These are phyloP conservation scores for Erythrobasidium yunnanense DNA, from an alignment of 768 basidiomycete genomes.

Conservation along the genomic window DNA sequence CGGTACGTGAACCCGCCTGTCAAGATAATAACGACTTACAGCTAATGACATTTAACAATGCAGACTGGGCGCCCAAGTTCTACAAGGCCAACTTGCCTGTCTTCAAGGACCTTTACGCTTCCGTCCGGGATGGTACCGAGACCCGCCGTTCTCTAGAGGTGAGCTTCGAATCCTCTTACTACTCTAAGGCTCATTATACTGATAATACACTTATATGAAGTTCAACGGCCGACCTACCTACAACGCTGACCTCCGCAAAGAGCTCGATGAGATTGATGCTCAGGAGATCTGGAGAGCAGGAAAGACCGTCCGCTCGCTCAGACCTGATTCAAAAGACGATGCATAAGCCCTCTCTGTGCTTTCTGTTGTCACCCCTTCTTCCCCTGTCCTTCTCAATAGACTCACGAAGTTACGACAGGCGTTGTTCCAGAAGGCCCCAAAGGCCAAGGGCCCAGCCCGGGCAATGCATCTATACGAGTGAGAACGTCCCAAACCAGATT, in stretches of 20 bases:
- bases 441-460: no score
- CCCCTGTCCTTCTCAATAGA: background rate
- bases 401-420: no score
- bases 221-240: slow-evolving; percentile 89
- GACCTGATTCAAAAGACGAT: slow-evolving; percentile 21
- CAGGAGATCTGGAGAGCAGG: slow-evolving; percentile 99
- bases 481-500: no score
- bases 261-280: slow-evolving; percentile 85
- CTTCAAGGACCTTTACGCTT: slow-evolving; percentile 89
- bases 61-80: slow-evolving; percentile 88
- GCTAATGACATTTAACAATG: no score
- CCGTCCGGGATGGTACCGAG: slow-evolving; percentile 88
- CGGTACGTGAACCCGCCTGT: background rate
- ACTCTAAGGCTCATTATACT: background rate
- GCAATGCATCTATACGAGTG: no score
- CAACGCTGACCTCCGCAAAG: slow-evolving; percentile 80
- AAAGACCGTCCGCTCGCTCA: slow-evolving; percentile 63
- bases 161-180: background rate
- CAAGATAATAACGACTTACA: no score
- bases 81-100: slow-evolving; percentile 87
- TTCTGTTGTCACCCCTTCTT: background rate
- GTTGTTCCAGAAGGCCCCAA: no score
- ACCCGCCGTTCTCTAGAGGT: slow-evolving; percentile 83
- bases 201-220: slow-evolving; percentile 7
- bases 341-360: background rate